Base-by-base conservation (phyloP, 2,329 filamentous ascomycete species). In the Colletotrichum orchidophilum region DNA sequence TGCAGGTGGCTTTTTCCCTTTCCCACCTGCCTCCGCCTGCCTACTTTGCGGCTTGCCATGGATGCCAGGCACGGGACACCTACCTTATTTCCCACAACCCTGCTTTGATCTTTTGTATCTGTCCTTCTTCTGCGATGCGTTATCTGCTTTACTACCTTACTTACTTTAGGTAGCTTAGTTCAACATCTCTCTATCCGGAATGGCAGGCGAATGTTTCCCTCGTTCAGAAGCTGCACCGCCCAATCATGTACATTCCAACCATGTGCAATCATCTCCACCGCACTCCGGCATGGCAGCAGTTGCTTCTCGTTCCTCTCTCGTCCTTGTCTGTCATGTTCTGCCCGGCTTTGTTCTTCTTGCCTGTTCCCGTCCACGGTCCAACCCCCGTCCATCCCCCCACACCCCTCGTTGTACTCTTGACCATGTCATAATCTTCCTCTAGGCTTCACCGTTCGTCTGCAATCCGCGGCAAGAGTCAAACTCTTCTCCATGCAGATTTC, bases 1-100 rank as follows among this genome's bases (percentile, higher is more conserved):
- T 69, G 66, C 15, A 33, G 26, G 54, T 70, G 63, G 54, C 55
- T 46, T 31, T 26, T 57, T 18, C n/a, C n/a, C 4, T 21, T 33
- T 31, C 27, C 58, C 15, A 18, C 9, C 24, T 9, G 12, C 26
- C 12, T 35, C 11, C n/a, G n/a, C 24, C 35, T 21, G 8, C 15
- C 21, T 6, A 5, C 29, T 18, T 31, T 52, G 27, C 46, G 39
- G 11, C 31, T n/a, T 15, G 27, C 35, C 57, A 13, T 42, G 26
- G 26, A 46, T 60, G 12, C 27, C 26, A 29, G 35, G 31, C 26
- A 21, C 18, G 29, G 29, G 53, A 33, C 24, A 2, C 24, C 11
- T 46, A 58, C 9, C 35, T 21, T 24, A 24, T 46, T 29, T 15
- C 26, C 31, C 31, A n/a, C 31, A 33, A 35, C 21, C 31, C 54